Conservation (phyloP, 139 green algal species). For the Chlorella vulgaris region DNA sequence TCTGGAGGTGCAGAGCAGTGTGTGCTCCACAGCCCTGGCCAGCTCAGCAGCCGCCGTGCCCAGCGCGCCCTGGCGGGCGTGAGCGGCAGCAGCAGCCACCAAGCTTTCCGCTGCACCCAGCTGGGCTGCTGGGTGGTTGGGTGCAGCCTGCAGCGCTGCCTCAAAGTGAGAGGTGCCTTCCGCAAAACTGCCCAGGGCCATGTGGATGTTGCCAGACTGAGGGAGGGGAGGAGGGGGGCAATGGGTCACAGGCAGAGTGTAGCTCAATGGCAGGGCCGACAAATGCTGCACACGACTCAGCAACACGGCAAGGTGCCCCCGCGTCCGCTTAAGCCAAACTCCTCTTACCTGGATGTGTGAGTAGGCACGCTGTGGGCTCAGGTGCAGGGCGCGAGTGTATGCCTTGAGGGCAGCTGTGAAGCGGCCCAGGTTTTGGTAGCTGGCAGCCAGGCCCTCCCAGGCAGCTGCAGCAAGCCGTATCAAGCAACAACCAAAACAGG, state of each 20-base stretch:
- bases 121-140: conserved; percentile 51
- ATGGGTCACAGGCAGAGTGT: too few species aligned
- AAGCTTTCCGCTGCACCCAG: conserved; percentile 55
- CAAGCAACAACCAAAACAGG: neutral
- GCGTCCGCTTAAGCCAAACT: too few species aligned
- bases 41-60: conserved; percentile 62
- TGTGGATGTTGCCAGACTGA: conserved; percentile 60
- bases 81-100: conserved; percentile 47
- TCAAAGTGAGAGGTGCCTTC: conserved; percentile 40
- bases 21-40: conserved; percentile 39
- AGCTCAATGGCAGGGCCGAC: too few species aligned
- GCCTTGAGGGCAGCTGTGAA: conserved; percentile 54
- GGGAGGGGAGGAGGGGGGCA: conserved; percentile 17
- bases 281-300: too few species aligned
- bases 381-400: conserved; percentile 67
- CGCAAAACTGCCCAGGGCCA: conserved; percentile 53
- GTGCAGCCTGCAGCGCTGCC: conserved; percentile 43
- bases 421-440: conserved; percentile 39
- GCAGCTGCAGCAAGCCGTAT: conserved; percentile 39
- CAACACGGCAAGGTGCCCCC: too few species aligned
- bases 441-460: conserved; percentile 72
- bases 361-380: conserved; percentile 62
- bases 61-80: conserved; percentile 52
- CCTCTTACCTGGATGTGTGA: conserved; percentile 15
- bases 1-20: conserved; percentile 9